A percentile compares a stretch with the other conserved stretches of the same genome.
phyloP scores from a whole-genome alignment of 176 grass and related monocot genomes.

The Phragmites australis region DNA sequence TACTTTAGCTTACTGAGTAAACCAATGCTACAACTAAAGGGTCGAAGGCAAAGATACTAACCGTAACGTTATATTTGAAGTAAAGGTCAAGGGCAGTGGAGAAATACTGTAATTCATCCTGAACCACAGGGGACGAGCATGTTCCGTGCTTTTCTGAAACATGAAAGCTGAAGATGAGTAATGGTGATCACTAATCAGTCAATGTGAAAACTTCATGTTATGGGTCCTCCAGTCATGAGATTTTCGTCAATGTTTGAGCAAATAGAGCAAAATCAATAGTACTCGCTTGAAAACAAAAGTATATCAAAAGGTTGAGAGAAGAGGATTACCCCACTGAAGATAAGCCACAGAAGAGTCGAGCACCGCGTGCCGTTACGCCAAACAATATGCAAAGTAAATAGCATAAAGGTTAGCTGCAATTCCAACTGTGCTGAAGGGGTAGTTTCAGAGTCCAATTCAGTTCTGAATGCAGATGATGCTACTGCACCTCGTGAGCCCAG shows the following conservation, averaged over 20 bases:
- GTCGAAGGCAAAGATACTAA: constrained; percentile 12
- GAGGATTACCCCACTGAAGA: constrained; percentile 57
- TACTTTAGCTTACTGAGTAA: constrained; percentile 7
- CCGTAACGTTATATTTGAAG: constrained; percentile 52
- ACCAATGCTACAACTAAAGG: not conserved
- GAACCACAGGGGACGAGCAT: constrained; percentile 49
- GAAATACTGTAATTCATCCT: constrained; percentile 51
- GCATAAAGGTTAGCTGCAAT: constrained; percentile 20
- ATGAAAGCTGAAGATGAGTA: not conserved
- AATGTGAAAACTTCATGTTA: not conserved
- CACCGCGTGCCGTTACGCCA: not conserved
- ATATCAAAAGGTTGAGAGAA: not conserved
- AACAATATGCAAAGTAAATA: constrained; percentile 25
- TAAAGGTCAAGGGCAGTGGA: constrained; percentile 42
- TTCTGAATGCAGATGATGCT: not conserved
- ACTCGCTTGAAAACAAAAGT: not conserved
- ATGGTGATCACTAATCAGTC: not conserved
- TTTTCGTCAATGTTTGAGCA: not conserved
- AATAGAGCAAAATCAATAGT: not conserved
- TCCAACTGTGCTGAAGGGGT: not conserved
- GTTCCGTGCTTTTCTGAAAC: constrained; percentile 61
- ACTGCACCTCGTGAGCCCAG: constrained; percentile 61
- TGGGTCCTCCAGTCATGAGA: not conserved
- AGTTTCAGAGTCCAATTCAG: not conserved
- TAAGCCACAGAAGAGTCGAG: not conserved